These are phyloP conservation scores for Pseudogymnoascus sp. DNA, from an alignment of 2,329 filamentous ascomycete species.

Conservation along the genomic window DNA sequence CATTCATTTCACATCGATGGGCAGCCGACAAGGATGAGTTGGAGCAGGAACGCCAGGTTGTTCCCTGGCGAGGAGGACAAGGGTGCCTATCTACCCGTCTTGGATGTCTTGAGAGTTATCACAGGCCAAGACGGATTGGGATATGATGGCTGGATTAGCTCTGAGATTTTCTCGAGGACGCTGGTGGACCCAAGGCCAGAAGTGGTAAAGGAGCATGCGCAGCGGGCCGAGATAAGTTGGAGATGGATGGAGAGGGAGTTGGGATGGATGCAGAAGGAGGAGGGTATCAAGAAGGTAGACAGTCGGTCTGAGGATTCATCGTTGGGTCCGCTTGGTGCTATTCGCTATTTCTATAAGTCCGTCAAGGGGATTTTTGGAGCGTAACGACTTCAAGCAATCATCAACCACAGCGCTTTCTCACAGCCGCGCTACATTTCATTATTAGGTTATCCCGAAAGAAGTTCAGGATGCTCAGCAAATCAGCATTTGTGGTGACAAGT, in stretches of 20 bases:
- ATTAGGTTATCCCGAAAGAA: neutral
- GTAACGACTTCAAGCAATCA: neutral
- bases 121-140: constrained; percentile 43
- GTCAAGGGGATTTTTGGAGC: no score
- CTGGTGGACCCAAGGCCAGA: constrained; percentile 37
- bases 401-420: neutral
- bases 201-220: constrained; percentile 46
- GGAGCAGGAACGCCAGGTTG: constrained; percentile 70
- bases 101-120: constrained; percentile 45
- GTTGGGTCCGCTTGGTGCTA: no score
- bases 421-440: neutral
- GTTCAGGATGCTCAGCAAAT: neutral
- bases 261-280: no score
- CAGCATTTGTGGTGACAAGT: neutral
- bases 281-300: no score
- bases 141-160: constrained; percentile 52
- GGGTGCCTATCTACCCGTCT: constrained; percentile 53
- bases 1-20: constrained; percentile 52
- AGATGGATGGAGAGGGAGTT: constrained; percentile 32
- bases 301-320: no score
- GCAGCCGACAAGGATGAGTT: constrained; percentile 64
- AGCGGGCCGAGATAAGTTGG: constrained; percentile 44
- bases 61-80: constrained; percentile 41
- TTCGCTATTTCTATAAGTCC: no score
- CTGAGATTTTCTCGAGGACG: constrained; percentile 51